Evolutionary conservation across 2,329 filamentous ascomycete species (phyloP).

Genomic region (Diplodia sapinea): DNA sequence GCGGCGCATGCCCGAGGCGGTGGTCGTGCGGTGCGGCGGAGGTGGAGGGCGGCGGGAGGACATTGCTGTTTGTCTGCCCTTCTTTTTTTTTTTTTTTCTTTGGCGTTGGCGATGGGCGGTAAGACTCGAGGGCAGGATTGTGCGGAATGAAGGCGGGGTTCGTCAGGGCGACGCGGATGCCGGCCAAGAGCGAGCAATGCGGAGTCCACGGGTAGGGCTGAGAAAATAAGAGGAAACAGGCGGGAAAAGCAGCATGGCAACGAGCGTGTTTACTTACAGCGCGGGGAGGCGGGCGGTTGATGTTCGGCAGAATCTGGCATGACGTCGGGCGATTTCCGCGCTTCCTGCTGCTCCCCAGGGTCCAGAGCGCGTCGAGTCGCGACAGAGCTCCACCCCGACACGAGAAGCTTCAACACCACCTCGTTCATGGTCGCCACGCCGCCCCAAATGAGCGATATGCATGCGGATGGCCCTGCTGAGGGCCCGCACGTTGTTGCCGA

Average conservation of each 20-base stretch:
- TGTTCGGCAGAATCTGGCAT: not conserved
- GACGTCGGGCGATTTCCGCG: not conserved
- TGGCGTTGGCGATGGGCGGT: too few species aligned
- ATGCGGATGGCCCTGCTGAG: not conserved
- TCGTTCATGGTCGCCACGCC: too few species aligned
- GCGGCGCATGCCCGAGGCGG: constrained; percentile 35
- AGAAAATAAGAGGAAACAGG: not conserved
- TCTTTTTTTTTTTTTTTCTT: too few species aligned
- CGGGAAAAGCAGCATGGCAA: not conserved
- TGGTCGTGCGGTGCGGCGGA: constrained; percentile 29
- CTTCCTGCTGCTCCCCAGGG: not conserved
- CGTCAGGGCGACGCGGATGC: too few species aligned
- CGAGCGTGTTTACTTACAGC: not conserved
- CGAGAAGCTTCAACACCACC: not conserved
- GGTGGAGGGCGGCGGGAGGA: constrained; percentile 32
- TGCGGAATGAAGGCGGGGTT: too few species aligned
- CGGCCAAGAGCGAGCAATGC: too few species aligned
- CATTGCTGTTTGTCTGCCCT: not conserved
- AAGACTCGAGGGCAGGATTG: not conserved
- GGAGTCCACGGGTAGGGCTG: too few species aligned
- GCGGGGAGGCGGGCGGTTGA: not conserved
- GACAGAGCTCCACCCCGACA: not conserved
- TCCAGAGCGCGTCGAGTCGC: not conserved
- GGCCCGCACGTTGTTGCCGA: not conserved
- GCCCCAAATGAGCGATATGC: not conserved